Evolutionary conservation across 805 yeast species (phyloP).

Genomic region (Kodamaea sagamina): DNA sequence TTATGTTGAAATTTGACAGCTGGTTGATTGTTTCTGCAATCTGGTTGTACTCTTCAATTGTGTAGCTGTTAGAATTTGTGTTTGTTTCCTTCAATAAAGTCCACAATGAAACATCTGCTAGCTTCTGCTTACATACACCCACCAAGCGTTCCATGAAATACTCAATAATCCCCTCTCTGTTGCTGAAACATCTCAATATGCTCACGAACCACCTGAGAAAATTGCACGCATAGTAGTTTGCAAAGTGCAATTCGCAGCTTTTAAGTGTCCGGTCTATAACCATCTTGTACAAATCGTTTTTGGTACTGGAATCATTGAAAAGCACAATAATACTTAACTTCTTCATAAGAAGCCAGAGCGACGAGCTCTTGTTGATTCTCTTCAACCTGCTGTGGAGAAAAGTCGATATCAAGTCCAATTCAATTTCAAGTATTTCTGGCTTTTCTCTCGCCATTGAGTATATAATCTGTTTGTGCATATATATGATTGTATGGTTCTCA

Average conservation of each 20-base stretch:
- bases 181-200: conserved; percentile 11
- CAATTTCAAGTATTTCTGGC: conserved; percentile 13
- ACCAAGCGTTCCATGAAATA: background rate
- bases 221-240: conserved; percentile 41
- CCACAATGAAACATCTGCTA: conserved; percentile 24
- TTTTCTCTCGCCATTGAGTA: background rate
- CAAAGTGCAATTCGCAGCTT: conserved; percentile 37
- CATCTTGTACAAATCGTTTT: background rate
- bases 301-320: conserved; percentile 9
- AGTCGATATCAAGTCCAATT: conserved; percentile 35
- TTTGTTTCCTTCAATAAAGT: conserved; percentile 13
- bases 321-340: conserved; percentile 21
- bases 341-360: conserved; percentile 38
- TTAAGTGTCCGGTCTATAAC: conserved; percentile 23
- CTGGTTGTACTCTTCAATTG: conserved; percentile 14
- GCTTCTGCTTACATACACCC: conserved; percentile 14
- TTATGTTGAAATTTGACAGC: conserved; percentile 1
- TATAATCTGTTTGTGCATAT: conserved; percentile 27
- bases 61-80: conserved; percentile 8
- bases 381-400: conserved; percentile 30
- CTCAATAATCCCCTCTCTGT: background rate
- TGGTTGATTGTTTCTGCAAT: conserved; percentile 1
- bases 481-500: conserved; percentile 36
- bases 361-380: conserved; percentile 42
- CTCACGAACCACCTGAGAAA: conserved; percentile 33